Evolutionary conservation across 225 moss, liverwort and hornwort genomes (phyloP).

Genomic region (Ulota crispa): DNA sequence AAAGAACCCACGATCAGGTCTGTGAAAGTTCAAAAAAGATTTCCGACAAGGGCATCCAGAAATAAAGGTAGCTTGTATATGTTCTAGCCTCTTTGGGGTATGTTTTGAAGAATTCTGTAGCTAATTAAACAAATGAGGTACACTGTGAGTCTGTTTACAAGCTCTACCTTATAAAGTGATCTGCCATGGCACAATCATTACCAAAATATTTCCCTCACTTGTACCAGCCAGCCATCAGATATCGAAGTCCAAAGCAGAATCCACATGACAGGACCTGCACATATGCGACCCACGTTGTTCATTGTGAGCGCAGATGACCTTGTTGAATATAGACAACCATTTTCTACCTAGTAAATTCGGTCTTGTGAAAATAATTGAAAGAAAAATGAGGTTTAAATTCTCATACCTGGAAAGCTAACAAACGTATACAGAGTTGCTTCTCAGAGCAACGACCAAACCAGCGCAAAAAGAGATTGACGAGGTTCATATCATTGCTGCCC

Average conservation of each 20-base stretch:
- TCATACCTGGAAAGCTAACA: conserved; percentile 82
- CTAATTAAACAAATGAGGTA: conserved; percentile 12
- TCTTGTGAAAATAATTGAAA: background rate
- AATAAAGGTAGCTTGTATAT: background rate
- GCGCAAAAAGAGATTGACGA: conserved; percentile 89
- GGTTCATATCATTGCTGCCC: conserved; percentile 90
- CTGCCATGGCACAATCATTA: conserved; percentile 8
- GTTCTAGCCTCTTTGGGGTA: background rate
- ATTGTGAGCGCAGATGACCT: background rate
- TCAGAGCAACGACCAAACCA: conserved; percentile 90
- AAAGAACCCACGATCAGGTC: conserved; percentile 1
- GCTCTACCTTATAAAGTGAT: conserved; percentile 11
- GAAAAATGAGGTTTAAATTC: background rate
- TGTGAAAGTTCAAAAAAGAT: background rate
- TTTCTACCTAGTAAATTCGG: background rate
- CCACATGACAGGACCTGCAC: conserved; percentile 73
- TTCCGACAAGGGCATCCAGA: conserved; percentile 9
- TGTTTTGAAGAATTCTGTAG: conserved; percentile 1
- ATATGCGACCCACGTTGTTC: background rate
- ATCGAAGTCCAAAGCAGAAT: conserved; percentile 82
- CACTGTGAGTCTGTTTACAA: conserved; percentile 18
- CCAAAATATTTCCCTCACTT: conserved; percentile 47
- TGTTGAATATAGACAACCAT: background rate
- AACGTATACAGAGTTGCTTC: conserved; percentile 77
- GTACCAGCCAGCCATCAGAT: conserved; percentile 92